Base-by-base conservation (phyloP, 164 flowering plant genomes). In the Berberis vulgaris region DNA sequence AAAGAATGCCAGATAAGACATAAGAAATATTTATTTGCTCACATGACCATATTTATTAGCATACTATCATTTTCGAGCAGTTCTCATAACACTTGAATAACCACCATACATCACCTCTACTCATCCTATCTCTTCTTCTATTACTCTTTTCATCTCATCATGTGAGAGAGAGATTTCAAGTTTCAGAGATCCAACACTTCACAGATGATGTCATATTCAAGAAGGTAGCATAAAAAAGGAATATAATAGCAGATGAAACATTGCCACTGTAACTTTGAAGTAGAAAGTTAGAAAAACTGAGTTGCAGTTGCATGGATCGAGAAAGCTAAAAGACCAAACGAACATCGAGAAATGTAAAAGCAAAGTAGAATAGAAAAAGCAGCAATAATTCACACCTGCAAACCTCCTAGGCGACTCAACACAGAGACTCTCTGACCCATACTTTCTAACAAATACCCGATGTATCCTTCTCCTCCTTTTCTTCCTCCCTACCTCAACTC, bases 351-450 rank as follows among this genome's bases (percentile, higher is more conserved):
- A 58, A 39, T 61, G 5, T 0, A 49, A 49, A 58, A 45, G 45
- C 38, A 41, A 57, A 57, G n/a, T 26, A 10, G 26, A 54, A 39
- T 6, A 10, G 38, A 7, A 41, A n/a, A 47, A 54, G 54, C 40
- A 54, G 2, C 65, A 53, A n/a, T 60, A 55, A 64, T 53, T 54
- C 66, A 54, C 38, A 42, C 41, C 6, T 7, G 39, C 60, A 52
- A 4, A 52, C 2, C 5, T 0, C 11, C 4, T 11, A 52, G 26
- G 54, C 54, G 49, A 46, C 5, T 46, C 49, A 5, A 26, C 26
- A 26, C 26, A 26, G 26, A 26, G 26, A 26, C 26, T 26, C 26
- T 26, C 26, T 26, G 26, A 26, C 26, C 26, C 26, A 26, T 26
- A 26, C 8, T 52, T 52, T 52, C 54, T 26, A 52, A 11, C n/a